Conservation (phyloP, 2,329 filamentous ascomycete species). For the Xylaria sp. region DNA sequence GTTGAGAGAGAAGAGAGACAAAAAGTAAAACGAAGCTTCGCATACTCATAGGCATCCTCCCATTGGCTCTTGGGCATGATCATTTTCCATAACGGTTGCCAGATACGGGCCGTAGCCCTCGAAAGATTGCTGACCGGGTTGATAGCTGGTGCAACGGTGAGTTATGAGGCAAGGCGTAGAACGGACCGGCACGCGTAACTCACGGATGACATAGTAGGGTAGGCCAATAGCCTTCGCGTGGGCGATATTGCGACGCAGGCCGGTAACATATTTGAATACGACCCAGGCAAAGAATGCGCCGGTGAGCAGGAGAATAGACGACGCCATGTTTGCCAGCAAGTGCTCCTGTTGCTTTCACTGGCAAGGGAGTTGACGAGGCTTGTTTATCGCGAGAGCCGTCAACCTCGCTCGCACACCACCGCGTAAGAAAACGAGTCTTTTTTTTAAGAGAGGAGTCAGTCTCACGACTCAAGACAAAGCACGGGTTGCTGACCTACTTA, state of each 20-base stretch:
- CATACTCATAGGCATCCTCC: slow-evolving; percentile 56
- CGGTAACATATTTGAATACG: slow-evolving; percentile 29
- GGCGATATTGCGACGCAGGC: slow-evolving; percentile 42
- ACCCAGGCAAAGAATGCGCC: slow-evolving; percentile 33
- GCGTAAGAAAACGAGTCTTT: background rate
- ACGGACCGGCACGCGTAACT: slow-evolving; percentile 27
- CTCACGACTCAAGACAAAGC: background rate
- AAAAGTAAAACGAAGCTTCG: slow-evolving; percentile 3
- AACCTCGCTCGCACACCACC: background rate
- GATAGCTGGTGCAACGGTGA: slow-evolving; percentile 36
- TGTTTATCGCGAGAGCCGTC: background rate
- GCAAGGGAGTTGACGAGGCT: background rate
- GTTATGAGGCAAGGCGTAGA: slow-evolving; percentile 1
- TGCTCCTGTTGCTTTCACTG: background rate
- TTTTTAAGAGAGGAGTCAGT: background rate
- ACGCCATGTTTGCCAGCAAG: slow-evolving; percentile 30
- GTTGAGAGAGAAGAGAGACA: background rate
- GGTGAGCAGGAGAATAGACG: slow-evolving; percentile 34
- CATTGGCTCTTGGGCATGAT: slow-evolving; percentile 50
- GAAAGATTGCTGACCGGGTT: slow-evolving; percentile 48
- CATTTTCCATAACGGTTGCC: slow-evolving; percentile 49
- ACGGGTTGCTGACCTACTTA: background rate
- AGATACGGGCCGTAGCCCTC: slow-evolving; percentile 50
- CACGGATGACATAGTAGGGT: slow-evolving; percentile 50
- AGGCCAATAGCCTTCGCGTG: slow-evolving; percentile 47